These are phyloP conservation scores for Sphaerulina populicola DNA, from an alignment of 2,329 filamentous ascomycete genomes.

Conservation along the genomic window DNA sequence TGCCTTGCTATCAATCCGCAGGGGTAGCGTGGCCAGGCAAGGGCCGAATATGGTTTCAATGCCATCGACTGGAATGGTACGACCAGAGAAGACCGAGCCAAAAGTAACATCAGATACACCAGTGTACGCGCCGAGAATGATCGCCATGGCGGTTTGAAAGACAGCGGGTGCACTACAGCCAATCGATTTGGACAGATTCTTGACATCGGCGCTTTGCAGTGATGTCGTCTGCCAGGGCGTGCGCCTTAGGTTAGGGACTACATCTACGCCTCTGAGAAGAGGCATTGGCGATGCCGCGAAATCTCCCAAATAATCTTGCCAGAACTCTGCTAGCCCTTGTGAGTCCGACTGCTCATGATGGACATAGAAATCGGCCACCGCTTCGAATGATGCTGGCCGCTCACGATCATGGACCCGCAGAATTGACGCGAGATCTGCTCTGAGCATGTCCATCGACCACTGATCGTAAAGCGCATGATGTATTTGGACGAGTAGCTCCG, in stretches of 20 bases:
- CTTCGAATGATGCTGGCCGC: slow-evolving; percentile 51
- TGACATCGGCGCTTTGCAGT: slow-evolving; percentile 9
- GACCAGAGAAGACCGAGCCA: slow-evolving; percentile 73
- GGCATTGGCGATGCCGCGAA: slow-evolving; percentile 51
- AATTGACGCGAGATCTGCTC: slow-evolving; percentile 56
- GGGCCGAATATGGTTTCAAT: slow-evolving; percentile 72
- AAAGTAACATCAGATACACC: slow-evolving; percentile 61
- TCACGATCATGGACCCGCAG: slow-evolving; percentile 33
- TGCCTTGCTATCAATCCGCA: slow-evolving; percentile 53
- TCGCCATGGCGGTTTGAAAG: slow-evolving; percentile 64
- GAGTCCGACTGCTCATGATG: background rate
- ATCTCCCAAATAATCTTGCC: slow-evolving; percentile 57
- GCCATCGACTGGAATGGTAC: slow-evolving; percentile 60
- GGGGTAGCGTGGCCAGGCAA: slow-evolving; percentile 66
- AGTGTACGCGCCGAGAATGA: slow-evolving; percentile 57
- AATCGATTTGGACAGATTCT: slow-evolving; percentile 7
- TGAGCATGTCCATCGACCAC: slow-evolving; percentile 71
- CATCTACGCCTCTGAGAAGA: slow-evolving; percentile 44
- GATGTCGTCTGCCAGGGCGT: slow-evolving; percentile 19
- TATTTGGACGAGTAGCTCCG: slow-evolving; percentile 48
- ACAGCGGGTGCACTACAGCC: slow-evolving; percentile 59
- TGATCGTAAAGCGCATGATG: slow-evolving; percentile 87
- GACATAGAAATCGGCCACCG: slow-evolving; percentile 48
- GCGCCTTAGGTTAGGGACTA: slow-evolving; percentile 17
- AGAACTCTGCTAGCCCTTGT: slow-evolving; percentile 48